Base-by-base conservation (phyloP, 1,284 basidiomycete genomes). In the Leucoagaricus sp. region DNA sequence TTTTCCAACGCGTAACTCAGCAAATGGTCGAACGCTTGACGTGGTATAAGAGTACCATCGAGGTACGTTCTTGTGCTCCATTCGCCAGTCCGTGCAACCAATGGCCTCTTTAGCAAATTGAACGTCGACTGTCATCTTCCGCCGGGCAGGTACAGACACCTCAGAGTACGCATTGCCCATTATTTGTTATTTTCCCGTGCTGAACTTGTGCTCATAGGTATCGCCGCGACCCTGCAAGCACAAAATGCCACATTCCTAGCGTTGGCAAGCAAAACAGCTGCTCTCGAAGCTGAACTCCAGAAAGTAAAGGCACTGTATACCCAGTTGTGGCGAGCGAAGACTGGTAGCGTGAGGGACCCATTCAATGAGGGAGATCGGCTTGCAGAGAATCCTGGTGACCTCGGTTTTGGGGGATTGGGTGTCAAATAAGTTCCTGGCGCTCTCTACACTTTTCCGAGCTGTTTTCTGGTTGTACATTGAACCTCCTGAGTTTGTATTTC, bases 1-100 rank as follows among this genome's bases (percentile, higher is more conserved):
- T 85, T 72, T 93, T 93, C 73, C 79, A 75, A 33, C 81, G 89
- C 23, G 82, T 89, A 36, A 83, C 87, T 17, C 79, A 84, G 57
- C 82, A 91, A 63, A 87, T 93, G 81, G 77, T 79, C 52, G 83
- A 87, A 62, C 76, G 88, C 29, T 70, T 93, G 52, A 76, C 80
- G 46, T 89, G 89, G 83, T 92, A 91, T 71, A 89, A 88, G 65
- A 75, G 80, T 28, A 91, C 88, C 7, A 87, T 93, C 53, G 91
- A 93, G 75, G 91, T 88, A 61, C 60, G 74, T 53, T 51, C 25
- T 45, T 5, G 53, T 48, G 10, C 8, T 34, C 31, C 41, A 21
- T 34, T 50, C 31, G 12, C 31, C 7, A n/a, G 23, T 36, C 50
- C 21, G n/a, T 19, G 5, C 57, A 48, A 53, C 17, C 34, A 41